Percentiles rank a stretch among this genome's conserved stretches.
Evolutionary conservation across 148 eudicot genomes (phyloP).

Genomic region (Rhododendron henanense): DNA sequence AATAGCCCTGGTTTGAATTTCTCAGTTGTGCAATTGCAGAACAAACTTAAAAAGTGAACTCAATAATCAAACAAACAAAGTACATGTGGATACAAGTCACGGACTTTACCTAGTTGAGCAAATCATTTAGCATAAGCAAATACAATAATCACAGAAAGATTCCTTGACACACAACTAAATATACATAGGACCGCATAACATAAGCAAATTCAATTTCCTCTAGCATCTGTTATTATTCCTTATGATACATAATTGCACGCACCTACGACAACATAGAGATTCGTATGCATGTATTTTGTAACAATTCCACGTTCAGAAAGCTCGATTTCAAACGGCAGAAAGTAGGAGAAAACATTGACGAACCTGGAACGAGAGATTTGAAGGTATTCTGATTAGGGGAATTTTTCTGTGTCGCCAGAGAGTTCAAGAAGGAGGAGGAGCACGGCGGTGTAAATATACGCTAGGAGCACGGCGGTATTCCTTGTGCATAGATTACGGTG

Average conservation of each 20-base stretch:
- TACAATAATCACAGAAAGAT: background rate
- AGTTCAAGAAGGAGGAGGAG: background rate
- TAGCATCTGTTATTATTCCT: background rate
- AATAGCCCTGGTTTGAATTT: background rate
- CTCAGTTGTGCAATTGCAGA: background rate
- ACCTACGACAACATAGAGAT: background rate
- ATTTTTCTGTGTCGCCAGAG: background rate
- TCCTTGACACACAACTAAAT: background rate
- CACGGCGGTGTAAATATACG: background rate
- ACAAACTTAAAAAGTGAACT: background rate
- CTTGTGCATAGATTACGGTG: too few species aligned
- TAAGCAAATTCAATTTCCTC: background rate
- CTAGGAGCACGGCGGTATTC: too few species aligned
- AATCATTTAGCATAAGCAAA: background rate
- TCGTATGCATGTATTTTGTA: background rate
- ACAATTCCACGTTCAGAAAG: background rate
- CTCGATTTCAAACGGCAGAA: background rate
- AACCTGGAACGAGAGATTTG: background rate
- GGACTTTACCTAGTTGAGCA: background rate
- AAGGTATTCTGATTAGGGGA: background rate
- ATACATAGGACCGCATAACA: too few species aligned
- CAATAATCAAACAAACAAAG: background rate
- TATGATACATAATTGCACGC: background rate
- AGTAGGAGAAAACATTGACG: background rate
- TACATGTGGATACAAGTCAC: background rate